Percentiles rank a stretch among this genome's conserved stretches.
Conservation (phyloP, 352 stramenopile species). For the Globisporangium ultimum region DNA sequence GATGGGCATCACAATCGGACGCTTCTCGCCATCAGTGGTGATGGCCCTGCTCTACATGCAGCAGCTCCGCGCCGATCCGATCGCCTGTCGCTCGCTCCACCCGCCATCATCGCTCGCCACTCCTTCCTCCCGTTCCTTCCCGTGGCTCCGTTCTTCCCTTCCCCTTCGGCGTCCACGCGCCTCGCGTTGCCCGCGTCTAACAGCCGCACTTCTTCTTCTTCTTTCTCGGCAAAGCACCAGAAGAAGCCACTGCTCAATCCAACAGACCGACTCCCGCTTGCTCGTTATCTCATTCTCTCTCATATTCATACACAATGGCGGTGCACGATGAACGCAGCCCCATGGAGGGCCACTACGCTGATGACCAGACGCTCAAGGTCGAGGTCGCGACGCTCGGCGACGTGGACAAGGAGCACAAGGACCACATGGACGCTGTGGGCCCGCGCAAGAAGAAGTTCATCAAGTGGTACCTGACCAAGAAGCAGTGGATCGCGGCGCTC, state of each 20-base stretch:
- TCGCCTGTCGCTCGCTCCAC: too few relatives aligned
- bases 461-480: constrained; percentile 50
- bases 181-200: not conserved
- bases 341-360: constrained; percentile 8
- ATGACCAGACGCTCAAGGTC: constrained; percentile 21
- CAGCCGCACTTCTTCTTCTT: constrained; percentile 9
- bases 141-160: not conserved
- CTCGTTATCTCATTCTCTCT: not conserved
- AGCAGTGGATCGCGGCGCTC: constrained; percentile 45
- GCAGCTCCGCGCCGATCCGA: too few relatives aligned
- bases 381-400: constrained; percentile 23
- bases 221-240: constrained; percentile 8
- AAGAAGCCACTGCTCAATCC: not conserved
- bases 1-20: too few relatives aligned
- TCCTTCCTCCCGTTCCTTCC: too few relatives aligned
- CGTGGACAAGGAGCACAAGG: constrained; percentile 34
- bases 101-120: too few relatives aligned
- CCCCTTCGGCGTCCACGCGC: too few relatives aligned
- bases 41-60: too few relatives aligned
- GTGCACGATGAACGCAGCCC: constrained; percentile 5
- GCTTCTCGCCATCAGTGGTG: too few relatives aligned
- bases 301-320: constrained; percentile 5
- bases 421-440: constrained; percentile 25
- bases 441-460: constrained; percentile 29
- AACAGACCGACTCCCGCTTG: too few relatives aligned